Conservation (phyloP, 1,284 basidiomycete genomes). For the Cerrena zonata region DNA sequence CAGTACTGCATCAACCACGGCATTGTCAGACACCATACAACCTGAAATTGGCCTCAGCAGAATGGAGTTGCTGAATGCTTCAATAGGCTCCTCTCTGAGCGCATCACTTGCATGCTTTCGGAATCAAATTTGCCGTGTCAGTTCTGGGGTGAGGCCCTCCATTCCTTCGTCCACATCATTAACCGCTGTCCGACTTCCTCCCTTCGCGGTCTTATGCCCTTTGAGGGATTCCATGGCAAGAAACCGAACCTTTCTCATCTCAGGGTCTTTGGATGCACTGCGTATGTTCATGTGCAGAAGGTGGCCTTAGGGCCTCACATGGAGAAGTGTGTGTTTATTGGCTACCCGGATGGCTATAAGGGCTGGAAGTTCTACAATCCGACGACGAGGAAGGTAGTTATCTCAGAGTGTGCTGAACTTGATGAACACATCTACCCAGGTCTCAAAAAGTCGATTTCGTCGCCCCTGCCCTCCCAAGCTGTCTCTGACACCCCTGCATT, state of each 20-base stretch:
- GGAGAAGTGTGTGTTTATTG: conserved; percentile 32
- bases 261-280: conserved; percentile 21
- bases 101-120: conserved; percentile 16
- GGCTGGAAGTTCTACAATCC: conserved; percentile 30
- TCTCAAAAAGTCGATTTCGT: neutral
- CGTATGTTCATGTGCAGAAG: conserved; percentile 31
- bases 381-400: conserved; percentile 16
- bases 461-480: neutral
- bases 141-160: conserved; percentile 23
- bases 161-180: conserved; percentile 20
- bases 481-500: neutral
- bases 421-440: conserved; percentile 23
- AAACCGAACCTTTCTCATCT: conserved; percentile 13
- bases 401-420: conserved; percentile 24
- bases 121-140: conserved; percentile 19
- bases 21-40: conserved; percentile 24
- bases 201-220: conserved; percentile 19
- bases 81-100: conserved; percentile 20
- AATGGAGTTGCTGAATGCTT: conserved; percentile 30
- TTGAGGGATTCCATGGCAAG: conserved; percentile 2
- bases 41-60: conserved; percentile 24
- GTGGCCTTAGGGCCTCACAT: conserved; percentile 25
- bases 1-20: conserved; percentile 21
- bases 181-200: conserved; percentile 15
- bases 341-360: conserved; percentile 27